Base-by-base conservation (phyloP, 129 eudicot genomes). In the Scalesia atractyloides region DNA sequence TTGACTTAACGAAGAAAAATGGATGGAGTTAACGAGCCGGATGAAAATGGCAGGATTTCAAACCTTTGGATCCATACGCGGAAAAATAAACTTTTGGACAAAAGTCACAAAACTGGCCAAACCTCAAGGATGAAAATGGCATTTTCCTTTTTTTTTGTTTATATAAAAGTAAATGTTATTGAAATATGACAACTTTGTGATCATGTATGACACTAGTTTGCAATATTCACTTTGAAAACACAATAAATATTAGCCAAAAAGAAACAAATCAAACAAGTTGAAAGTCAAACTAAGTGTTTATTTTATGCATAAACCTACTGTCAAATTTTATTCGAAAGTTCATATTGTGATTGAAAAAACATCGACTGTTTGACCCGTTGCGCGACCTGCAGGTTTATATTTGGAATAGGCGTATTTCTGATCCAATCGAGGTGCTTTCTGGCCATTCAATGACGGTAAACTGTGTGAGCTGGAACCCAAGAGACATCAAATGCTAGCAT, bases 381-480 rank as follows among this genome's bases (percentile, higher is more conserved):
- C 50, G 37, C 13, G 1, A 70, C 74, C 5, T 48, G 61, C 87
- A 94, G 98, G 97, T 94, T 24, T 94, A 84, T 76, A 87, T 94
- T 7, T 90, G 98, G 97, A 90, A 90, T 73, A 84, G 93, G 24
- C 83, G 76, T 36, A 54, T 65, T 58, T 72, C 86, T 62, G 73
- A 74, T 44, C 97, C 98, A 0, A 77, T 94, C 16, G 97, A 84
- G 82, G 82, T 87, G 46, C 70, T 94, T 4, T 81, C 80, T 9
- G 98, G 98, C 22, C 98, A 94, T 76, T 70, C 59, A 51, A 82
- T 68, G 97, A 90, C 97, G 9, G 98, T 94, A 59, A 94, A 94
- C 73, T 87, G 86, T 36, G 98, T 94, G 74, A 94, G 97, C 89
- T 94, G 98, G 98, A 94, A 90, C 70, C 97, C 39, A 73, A 18